phyloP scores from a whole-genome alignment of 2,329 filamentous ascomycete species.

The Monascus ruber region DNA sequence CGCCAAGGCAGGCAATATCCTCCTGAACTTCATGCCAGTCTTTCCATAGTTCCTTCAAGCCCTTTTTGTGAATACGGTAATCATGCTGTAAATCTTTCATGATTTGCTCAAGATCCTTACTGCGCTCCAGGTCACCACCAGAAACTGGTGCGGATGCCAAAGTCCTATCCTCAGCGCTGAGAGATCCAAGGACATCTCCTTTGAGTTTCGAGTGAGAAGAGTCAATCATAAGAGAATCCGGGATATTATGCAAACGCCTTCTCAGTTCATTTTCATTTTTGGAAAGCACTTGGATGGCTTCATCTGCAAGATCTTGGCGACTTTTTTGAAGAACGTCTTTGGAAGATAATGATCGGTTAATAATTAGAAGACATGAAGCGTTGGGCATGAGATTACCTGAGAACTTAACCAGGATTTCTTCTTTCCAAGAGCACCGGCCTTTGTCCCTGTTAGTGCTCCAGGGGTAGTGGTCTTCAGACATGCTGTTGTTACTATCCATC shows the following conservation, averaged over 20 bases:
- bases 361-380: background rate
- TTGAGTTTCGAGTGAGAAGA: background rate
- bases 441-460: background rate
- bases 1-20: slow-evolving; percentile 8
- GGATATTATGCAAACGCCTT: background rate
- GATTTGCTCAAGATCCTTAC: slow-evolving; percentile 1
- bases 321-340: background rate
- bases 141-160: too few relatives aligned
- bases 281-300: background rate
- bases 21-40: slow-evolving; percentile 12
- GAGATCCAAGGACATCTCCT: background rate
- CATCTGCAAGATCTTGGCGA: background rate
- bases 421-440: background rate
- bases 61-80: background rate
- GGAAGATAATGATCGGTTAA: background rate
- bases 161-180: background rate
- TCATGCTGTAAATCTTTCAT: background rate
- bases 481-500: too few relatives aligned
- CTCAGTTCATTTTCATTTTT: background rate
- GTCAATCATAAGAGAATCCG: background rate
- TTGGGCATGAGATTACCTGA: background rate
- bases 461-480: too few relatives aligned
- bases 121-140: too few relatives aligned
- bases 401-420: background rate
- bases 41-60: slow-evolving; percentile 7